Base-by-base conservation (phyloP, 2,329 filamentous ascomycete genomes). In the Colletotrichum gigasporum region DNA sequence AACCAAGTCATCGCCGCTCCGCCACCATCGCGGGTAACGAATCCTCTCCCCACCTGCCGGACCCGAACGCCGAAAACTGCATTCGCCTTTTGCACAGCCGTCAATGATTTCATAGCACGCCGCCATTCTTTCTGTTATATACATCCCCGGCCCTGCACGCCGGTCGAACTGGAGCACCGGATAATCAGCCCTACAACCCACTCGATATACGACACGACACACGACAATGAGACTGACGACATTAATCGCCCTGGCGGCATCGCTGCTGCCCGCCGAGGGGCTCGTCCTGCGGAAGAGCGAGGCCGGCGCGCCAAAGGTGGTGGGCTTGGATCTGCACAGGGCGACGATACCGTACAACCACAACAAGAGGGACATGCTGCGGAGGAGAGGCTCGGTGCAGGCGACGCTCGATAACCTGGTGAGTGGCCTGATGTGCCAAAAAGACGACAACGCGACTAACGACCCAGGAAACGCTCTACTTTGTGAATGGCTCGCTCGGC, bases 401-500 rank as follows among this genome's bases (percentile, higher is more conserved):
- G 79, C 79, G n/a, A 73, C 69, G 2, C 74, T 90, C 42, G 84
- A 87, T 69, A 90, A 90, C 67, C 75, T 85, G 76, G 86, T 88
- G 69, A 32, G 80, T 67, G n/a, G n/a, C 45, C 11, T 18, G 4
- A 16, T 20, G 30, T 30, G 44, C 24, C 8, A 7, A 28, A 14
- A 34, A 16, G 32, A 4, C 5, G 39, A 18, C 22, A 2, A 69
- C 52, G 65, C 35, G 34, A 35, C 65, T 69, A 41, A 69, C 48
- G 3, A 6, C 28, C 11, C 54, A 88, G 84, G 78, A 86, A 81
- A 88, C 86, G 2, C 79, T 91, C 26, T 91, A 91, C 74, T 88
- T 86, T 69, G 80, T 88, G 69, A 90, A 91, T 73, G 83, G 80
- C 48, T 83, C 86, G 5, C 68, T 91, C 48, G 89, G 89, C 51